Conservation (phyloP, 73 alveolate species). For the Stentor roeselii region DNA sequence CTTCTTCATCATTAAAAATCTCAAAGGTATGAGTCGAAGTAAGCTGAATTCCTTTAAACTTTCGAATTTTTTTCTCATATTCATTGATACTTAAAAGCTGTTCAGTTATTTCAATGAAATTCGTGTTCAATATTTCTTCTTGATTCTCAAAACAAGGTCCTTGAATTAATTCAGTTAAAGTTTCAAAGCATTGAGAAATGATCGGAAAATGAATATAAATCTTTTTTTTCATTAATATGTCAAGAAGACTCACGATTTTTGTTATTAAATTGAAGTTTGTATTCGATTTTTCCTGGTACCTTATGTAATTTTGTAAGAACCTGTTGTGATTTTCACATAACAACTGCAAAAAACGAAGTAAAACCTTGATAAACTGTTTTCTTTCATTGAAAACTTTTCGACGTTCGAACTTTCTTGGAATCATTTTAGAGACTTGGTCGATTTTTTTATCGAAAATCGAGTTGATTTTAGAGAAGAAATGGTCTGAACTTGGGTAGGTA, state of each 20-base stretch:
- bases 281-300: slow-evolving; percentile 52
- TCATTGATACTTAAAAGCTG: slow-evolving; percentile 37
- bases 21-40: slow-evolving; percentile 4
- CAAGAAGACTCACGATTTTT: slow-evolving; percentile 35
- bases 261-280: slow-evolving; percentile 40
- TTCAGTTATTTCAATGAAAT: slow-evolving; percentile 51
- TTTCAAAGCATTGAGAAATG: slow-evolving; percentile 48
- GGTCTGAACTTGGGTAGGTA: slow-evolving; percentile 44
- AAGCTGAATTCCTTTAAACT: not conserved
- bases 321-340: slow-evolving; percentile 54
- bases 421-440: not conserved
- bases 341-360: slow-evolving; percentile 34
- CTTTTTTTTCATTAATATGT: slow-evolving; percentile 28
- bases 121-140: slow-evolving; percentile 42
- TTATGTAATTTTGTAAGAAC: slow-evolving; percentile 38
- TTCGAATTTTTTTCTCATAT: not conserved
- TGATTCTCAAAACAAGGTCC: slow-evolving; percentile 63
- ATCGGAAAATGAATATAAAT: slow-evolving; percentile 23
- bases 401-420: slow-evolving; percentile 14
- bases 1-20: slow-evolving; percentile 20
- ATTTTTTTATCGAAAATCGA: slow-evolving; percentile 37
- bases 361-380: slow-evolving; percentile 21
- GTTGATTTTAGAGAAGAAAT: slow-evolving; percentile 33
- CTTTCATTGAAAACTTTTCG: slow-evolving; percentile 27
- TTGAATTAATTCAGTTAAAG: slow-evolving; percentile 50